Evolutionary conservation across 2,329 filamentous ascomycete species (phyloP), one percentile per base, ranked within the genome.

Genomic region (Epichloe sp.): DNA sequence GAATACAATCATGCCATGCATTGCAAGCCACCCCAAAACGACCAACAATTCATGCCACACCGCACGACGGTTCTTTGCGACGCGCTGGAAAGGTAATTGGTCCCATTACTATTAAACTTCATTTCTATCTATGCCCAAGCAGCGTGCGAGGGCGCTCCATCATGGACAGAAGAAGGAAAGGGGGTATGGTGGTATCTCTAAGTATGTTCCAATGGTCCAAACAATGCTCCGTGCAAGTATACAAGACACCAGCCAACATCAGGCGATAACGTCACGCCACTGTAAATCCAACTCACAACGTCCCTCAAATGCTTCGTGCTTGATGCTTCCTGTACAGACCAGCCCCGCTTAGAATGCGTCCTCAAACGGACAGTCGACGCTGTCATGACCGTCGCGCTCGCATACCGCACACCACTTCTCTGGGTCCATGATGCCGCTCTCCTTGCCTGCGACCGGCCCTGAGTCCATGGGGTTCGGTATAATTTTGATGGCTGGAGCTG

Each of bases 401-500:
- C 93, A 98, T 44, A 97, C 75, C 15, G 93, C 93, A 68, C 93
- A 98, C 93, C 93, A 98, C 70, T 95, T 96, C 55, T 84, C 79
- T 50, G 83, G 80, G 61, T 97, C 88, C 57, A 91, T 75, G 45
- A 87, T 71, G 1, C 86, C 85, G 51, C 82, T 88, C 57, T 84
- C 80, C 70, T 88, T 91, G 49, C 87, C 87, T 4, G 86, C 84
- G 23, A 88, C 77, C 2, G 86, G 83, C 2, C 80, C 81, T 49
- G 74, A 76, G 49, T 82, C 82, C 72, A 80, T 78, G 7, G 76
- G 77, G 60, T 81, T 83, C 4, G 80, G 79, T 48, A 80, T 66
- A 48, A 76, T 73, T 56, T 69, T 70, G 54, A 74, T 66, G 11
- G 76, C 66, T 52, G 60, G 68, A 35, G 60, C 67, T 38, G 59